Percentiles rank a stretch among this genome's conserved stretches.
These are phyloP conservation scores for Dioszegia crocea DNA, from an alignment of 768 basidiomycete species.

Conservation along the genomic window DNA sequence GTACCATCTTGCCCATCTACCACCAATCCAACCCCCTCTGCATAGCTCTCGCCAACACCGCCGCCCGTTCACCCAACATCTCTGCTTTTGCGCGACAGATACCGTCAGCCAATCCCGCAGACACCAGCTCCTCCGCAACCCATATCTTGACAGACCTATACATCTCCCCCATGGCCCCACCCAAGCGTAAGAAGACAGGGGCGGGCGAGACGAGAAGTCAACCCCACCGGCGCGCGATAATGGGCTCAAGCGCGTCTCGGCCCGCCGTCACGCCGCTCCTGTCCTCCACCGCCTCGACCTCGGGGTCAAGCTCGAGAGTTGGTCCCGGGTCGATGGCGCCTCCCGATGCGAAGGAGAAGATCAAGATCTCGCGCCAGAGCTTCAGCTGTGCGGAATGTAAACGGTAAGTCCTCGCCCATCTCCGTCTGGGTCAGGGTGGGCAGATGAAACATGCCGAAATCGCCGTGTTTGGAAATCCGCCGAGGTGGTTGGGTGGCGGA, in stretches of 20 bases:
- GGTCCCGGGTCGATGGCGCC: background rate
- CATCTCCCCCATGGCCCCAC: background rate
- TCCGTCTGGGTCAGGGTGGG: background rate
- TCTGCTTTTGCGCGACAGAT: too few relatives aligned
- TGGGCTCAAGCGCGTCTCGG: background rate
- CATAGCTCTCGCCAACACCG: too few relatives aligned
- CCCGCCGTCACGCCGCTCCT: background rate
- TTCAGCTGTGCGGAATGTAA: slow-evolving; percentile 48
- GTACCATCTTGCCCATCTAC: too few relatives aligned
- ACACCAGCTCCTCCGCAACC: background rate
- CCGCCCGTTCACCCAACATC: too few relatives aligned
- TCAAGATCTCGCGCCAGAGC: slow-evolving; percentile 20
- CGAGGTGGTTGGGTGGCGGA: too few relatives aligned
- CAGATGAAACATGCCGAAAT: slow-evolving; percentile 1
- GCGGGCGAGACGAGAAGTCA: background rate
- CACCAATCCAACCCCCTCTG: too few relatives aligned
- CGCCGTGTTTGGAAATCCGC: background rate
- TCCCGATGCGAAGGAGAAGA: background rate
- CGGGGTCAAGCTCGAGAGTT: background rate
- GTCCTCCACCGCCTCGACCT: too few relatives aligned
- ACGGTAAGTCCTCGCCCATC: slow-evolving; percentile 23
- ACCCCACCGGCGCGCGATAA: background rate
- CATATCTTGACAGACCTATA: background rate
- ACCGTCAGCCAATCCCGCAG: background rate
- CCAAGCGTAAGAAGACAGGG: background rate